These are phyloP conservation scores for Malassezia psittaci DNA, from an alignment of 1,284 basidiomycete species.

Conservation along the genomic window DNA sequence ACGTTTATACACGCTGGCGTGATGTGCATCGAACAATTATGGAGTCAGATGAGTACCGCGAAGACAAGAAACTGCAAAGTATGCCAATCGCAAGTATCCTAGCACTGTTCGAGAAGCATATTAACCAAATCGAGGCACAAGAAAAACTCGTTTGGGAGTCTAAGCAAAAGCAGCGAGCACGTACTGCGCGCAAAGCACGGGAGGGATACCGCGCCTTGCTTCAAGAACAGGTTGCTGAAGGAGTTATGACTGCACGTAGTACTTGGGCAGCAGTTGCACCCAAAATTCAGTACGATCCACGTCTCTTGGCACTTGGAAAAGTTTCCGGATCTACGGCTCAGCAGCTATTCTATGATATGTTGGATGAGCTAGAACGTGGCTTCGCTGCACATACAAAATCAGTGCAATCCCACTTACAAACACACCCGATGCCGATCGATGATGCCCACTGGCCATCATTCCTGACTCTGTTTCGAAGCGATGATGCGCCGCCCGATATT, in stretches of 20 bases:
- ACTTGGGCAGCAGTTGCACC: slow-evolving; percentile 87
- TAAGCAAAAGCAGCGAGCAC: slow-evolving; percentile 12
- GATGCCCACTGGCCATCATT: slow-evolving; percentile 16
- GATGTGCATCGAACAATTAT: slow-evolving; percentile 40
- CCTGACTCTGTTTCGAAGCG: neutral
- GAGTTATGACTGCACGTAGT: slow-evolving; percentile 65
- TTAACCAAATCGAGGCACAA: slow-evolving; percentile 32
- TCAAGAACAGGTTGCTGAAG: slow-evolving; percentile 58
- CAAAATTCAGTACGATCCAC: slow-evolving; percentile 62
- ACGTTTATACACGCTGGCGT: slow-evolving; percentile 38
- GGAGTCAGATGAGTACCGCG: slow-evolving; percentile 32
- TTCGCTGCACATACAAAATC: slow-evolving; percentile 64
- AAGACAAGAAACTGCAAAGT: slow-evolving; percentile 23
- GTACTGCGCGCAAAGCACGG: slow-evolving; percentile 23
- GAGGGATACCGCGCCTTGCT: slow-evolving; percentile 57
- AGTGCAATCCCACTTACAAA: slow-evolving; percentile 55
- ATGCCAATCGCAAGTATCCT: slow-evolving; percentile 40
- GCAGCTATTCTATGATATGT: slow-evolving; percentile 88
- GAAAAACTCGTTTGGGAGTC: slow-evolving; percentile 15
- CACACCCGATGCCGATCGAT: slow-evolving; percentile 16
- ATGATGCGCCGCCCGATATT: neutral
- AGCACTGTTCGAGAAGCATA: slow-evolving; percentile 38
- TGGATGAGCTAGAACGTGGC: slow-evolving; percentile 74
- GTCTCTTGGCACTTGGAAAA: slow-evolving; percentile 76
- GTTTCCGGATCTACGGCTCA: slow-evolving; percentile 85